Evolutionary conservation across 768 basidiomycete species (phyloP).

Genomic region (Galerina sulciceps): DNA sequence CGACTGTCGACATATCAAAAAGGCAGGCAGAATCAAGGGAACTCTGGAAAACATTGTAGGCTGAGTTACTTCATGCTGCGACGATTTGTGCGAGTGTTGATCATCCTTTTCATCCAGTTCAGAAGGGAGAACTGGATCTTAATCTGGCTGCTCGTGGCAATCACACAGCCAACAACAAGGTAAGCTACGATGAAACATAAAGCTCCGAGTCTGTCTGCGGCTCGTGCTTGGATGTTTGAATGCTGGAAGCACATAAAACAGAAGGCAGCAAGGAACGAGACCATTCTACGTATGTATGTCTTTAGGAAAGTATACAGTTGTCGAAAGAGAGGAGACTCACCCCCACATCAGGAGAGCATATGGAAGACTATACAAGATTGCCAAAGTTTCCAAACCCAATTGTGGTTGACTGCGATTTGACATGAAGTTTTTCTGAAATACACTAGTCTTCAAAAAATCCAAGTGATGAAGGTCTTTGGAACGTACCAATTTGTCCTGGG

Average conservation of each 20-base stretch:
- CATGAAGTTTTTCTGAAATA: slow-evolving; percentile 32
- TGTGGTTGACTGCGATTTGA: slow-evolving; percentile 17
- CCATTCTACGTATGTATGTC: slow-evolving; percentile 11
- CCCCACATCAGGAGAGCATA: slow-evolving; percentile 38
- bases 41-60: background rate
- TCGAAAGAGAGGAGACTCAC: slow-evolving; percentile 16
- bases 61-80: background rate
- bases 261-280: slow-evolving; percentile 23
- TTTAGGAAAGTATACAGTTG: background rate
- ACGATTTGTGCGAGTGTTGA: background rate
- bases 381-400: slow-evolving; percentile 35
- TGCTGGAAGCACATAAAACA: slow-evolving; percentile 20
- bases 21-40: background rate
- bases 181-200: background rate
- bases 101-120: background rate
- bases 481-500: slow-evolving; percentile 41
- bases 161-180: slow-evolving; percentile 50
- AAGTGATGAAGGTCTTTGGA: background rate
- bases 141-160: slow-evolving; percentile 26
- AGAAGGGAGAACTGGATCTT: background rate
- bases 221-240: slow-evolving; percentile 16
- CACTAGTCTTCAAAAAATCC: slow-evolving; percentile 3
- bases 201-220: slow-evolving; percentile 9
- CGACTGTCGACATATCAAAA: background rate
- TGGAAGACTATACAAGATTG: slow-evolving; percentile 32